These are phyloP conservation scores for Mucor piriformis DNA, from an alignment of 371 early-diverging fungal genomes.

Conservation along the genomic window DNA sequence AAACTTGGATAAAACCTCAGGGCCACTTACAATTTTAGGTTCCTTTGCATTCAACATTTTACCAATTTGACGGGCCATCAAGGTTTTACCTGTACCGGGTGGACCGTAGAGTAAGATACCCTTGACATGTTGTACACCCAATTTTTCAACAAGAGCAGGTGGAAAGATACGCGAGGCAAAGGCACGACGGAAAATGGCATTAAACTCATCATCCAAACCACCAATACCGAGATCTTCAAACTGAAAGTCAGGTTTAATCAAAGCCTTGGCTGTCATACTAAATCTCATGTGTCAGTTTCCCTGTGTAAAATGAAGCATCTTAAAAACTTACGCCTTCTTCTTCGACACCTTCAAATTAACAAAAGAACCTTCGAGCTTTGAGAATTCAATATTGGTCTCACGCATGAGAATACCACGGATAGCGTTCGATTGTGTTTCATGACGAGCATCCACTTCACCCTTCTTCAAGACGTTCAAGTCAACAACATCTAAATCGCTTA, in stretches of 20 bases:
- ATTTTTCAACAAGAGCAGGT: slow-evolving; percentile 91
- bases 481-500: slow-evolving; percentile 63
- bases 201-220: slow-evolving; percentile 98
- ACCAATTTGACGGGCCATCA: slow-evolving; percentile 99
- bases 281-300: background rate
- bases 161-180: slow-evolving; percentile 99
- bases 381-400: slow-evolving; percentile 71
- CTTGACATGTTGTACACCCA: slow-evolving; percentile 97
- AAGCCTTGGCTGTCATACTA: slow-evolving; percentile 61
- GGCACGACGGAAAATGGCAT: slow-evolving; percentile 97
- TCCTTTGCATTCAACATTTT: slow-evolving; percentile 97
- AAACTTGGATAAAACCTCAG: slow-evolving; percentile 98
- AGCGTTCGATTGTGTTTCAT: slow-evolving; percentile 23
- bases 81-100: slow-evolving; percentile 99
- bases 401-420: slow-evolving; percentile 75
- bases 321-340: slow-evolving; percentile 49
- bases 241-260: slow-evolving; percentile 95
- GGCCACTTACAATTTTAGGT: slow-evolving; percentile 98
- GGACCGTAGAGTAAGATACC: slow-evolving; percentile 89
- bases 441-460: slow-evolving; percentile 45
- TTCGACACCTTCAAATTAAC: slow-evolving; percentile 76
- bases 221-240: slow-evolving; percentile 99
- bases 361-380: slow-evolving; percentile 71
- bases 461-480: slow-evolving; percentile 62
- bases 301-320: background rate